Percentiles rank a stretch among this genome's conserved stretches.
Conservation (phyloP, 192 early-diverging fungal species). For the Geranomyces variabilis region DNA sequence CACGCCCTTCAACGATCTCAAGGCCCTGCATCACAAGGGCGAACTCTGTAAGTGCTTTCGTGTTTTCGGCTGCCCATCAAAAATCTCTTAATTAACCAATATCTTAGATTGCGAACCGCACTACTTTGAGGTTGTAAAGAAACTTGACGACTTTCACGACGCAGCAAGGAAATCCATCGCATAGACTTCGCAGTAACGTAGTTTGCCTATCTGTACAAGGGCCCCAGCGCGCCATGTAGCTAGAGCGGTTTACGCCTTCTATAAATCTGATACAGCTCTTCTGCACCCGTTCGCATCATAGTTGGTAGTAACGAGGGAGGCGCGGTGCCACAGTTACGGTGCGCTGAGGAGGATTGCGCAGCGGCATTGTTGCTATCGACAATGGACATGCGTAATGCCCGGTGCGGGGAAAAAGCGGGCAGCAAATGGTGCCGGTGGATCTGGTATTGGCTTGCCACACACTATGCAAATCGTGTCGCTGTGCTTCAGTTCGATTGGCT, state of each 20-base stretch:
- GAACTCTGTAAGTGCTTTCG: conserved; percentile 7
- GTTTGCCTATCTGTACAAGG: not conserved
- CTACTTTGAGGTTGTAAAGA: not conserved
- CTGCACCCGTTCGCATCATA: no score
- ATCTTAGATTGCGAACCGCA: no score
- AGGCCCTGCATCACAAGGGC: conserved; percentile 26
- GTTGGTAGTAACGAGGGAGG: no score
- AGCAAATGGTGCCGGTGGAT: conserved; percentile 1
- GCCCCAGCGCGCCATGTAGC: not conserved
- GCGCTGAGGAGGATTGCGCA: no score
- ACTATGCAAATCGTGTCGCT: not conserved
- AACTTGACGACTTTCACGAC: not conserved
- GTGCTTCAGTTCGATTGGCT: no score
- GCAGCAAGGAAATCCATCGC: not conserved
- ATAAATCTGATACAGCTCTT: no score
- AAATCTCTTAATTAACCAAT: no score
- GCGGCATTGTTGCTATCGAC: not conserved
- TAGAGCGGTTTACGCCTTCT: no score
- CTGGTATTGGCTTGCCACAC: conserved; percentile 2
- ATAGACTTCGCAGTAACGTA: not conserved
- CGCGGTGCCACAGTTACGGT: no score
- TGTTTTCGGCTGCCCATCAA: no score
- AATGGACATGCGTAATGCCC: conserved; percentile 24
- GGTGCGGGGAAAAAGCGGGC: not conserved
- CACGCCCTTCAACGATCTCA: conserved; percentile 26